Conservation (phyloP, 306 rosid genomes). For the Cucumis hystrix region DNA sequence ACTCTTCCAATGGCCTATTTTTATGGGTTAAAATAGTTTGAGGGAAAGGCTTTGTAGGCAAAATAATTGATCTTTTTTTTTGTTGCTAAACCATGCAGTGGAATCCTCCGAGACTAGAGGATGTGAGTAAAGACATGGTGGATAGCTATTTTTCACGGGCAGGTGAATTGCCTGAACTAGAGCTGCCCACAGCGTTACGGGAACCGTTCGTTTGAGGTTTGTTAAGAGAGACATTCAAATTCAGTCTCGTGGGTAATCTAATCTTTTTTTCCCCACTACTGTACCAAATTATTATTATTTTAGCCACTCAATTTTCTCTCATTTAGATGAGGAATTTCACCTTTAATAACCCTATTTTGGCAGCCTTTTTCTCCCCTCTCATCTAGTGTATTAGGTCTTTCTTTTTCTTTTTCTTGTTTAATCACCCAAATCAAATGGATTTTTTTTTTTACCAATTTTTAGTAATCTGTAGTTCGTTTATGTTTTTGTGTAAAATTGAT, state of each 20-base stretch:
- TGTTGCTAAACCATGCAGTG: constrained; percentile 48
- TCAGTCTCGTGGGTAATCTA: neutral
- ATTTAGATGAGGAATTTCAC: neutral
- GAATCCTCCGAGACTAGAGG: constrained; percentile 64
- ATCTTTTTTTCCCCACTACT: neutral
- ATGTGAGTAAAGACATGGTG: constrained; percentile 74
- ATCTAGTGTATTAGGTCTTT: neutral
- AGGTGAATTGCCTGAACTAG: constrained; percentile 48
- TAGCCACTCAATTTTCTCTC: neutral
- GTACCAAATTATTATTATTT: neutral
- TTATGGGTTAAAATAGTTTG: neutral
- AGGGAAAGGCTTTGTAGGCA: neutral
- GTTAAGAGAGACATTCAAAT: neutral
- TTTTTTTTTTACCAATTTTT: no score
- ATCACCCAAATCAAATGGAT: neutral
- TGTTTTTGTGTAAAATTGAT: no score
- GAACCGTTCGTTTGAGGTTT: constrained; percentile 56
- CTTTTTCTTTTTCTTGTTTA: neutral
- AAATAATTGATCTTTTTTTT: neutral
- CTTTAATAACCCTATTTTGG: neutral
- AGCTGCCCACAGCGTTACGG: constrained; percentile 57
- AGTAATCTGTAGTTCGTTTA: no score
- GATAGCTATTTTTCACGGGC: constrained; percentile 46
- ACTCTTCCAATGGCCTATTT: neutral
- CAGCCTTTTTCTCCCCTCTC: neutral